These are phyloP conservation scores for Cercophora newfieldiana DNA, from an alignment of 495 filamentous ascomycete genomes.

Conservation along the genomic window DNA sequence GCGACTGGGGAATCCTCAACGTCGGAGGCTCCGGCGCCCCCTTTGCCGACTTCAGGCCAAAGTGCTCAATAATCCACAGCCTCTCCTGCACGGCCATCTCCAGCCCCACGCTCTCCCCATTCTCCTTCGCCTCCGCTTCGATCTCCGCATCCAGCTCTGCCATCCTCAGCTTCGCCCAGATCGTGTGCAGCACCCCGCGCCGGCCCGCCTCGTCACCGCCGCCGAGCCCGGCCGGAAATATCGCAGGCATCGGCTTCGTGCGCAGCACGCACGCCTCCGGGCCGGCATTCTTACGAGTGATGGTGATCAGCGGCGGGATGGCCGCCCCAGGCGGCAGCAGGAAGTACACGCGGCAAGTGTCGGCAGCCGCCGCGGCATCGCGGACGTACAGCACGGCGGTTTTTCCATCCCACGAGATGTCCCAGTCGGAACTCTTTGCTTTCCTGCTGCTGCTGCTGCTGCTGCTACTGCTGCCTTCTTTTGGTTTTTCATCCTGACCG, in stretches of 20 bases:
- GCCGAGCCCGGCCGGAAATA: slow-evolving; percentile 73
- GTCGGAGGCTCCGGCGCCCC: slow-evolving; percentile 28
- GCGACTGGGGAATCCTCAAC: slow-evolving; percentile 31
- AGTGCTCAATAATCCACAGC: slow-evolving; percentile 78
- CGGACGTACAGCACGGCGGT: slow-evolving; percentile 62
- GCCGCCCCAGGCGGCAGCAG: slow-evolving; percentile 65
- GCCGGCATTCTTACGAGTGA: slow-evolving; percentile 46
- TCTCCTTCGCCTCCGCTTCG: slow-evolving; percentile 57
- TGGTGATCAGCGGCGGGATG: slow-evolving; percentile 67
- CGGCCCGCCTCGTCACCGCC: slow-evolving; percentile 64
- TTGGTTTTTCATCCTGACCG: slow-evolving; percentile 27
- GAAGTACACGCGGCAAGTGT: slow-evolving; percentile 68
- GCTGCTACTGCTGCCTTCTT: not conserved
- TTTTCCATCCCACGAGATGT: slow-evolving; percentile 77
- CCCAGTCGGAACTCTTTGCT: slow-evolving; percentile 54
- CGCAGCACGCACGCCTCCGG: slow-evolving; percentile 34
- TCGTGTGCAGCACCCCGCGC: slow-evolving; percentile 78
- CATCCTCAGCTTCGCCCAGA: slow-evolving; percentile 77
- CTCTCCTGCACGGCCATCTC: slow-evolving; percentile 80
- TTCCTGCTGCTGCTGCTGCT: not conserved
- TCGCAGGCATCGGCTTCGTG: slow-evolving; percentile 75
- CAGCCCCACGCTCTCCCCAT: slow-evolving; percentile 74
- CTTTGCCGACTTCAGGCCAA: slow-evolving; percentile 55
- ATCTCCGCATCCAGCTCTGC: slow-evolving; percentile 74
- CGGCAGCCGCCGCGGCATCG: slow-evolving; percentile 44